Evolutionary conservation across 2,329 filamentous ascomycete species (phyloP).

Genomic region (Diaporthe aspalathi): DNA sequence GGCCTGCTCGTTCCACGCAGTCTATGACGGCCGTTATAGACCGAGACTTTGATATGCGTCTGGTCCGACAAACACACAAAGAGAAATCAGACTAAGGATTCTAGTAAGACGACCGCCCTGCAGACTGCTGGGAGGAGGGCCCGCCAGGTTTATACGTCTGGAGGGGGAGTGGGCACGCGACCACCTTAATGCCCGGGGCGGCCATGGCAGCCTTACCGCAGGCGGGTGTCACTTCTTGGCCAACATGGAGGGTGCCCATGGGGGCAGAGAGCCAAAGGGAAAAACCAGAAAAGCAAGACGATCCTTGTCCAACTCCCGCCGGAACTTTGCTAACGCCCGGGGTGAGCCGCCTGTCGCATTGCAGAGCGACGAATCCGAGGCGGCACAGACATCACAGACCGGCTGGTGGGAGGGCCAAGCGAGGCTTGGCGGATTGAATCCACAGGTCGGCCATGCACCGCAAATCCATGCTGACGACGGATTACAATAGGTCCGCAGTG

Average conservation of each 20-base stretch:
- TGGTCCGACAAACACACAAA: neutral
- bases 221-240: constrained; percentile 8
- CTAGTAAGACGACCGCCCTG: too few relatives aligned
- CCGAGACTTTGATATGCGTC: neutral
- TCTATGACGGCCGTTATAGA: neutral
- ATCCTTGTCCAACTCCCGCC: constrained; percentile 12
- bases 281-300: neutral
- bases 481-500: constrained; percentile 2
- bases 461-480: constrained; percentile 22
- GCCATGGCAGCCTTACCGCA: constrained; percentile 10
- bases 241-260: neutral
- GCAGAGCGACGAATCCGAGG: constrained; percentile 24
- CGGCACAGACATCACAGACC: constrained; percentile 13
- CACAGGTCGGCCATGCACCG: constrained; percentile 11
- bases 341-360: neutral
- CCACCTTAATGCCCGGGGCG: constrained; percentile 8
- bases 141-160: constrained; percentile 11
- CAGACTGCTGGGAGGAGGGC: neutral
- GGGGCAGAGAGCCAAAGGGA: neutral
- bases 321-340: neutral
- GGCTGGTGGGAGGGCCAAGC: constrained; percentile 15
- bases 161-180: constrained; percentile 17
- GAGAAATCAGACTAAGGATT: neutral
- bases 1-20: neutral
- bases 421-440: constrained; percentile 9